phyloP scores from a whole-genome alignment of 352 stramenopile species.

The Globisporangium acanthophoron region DNA sequence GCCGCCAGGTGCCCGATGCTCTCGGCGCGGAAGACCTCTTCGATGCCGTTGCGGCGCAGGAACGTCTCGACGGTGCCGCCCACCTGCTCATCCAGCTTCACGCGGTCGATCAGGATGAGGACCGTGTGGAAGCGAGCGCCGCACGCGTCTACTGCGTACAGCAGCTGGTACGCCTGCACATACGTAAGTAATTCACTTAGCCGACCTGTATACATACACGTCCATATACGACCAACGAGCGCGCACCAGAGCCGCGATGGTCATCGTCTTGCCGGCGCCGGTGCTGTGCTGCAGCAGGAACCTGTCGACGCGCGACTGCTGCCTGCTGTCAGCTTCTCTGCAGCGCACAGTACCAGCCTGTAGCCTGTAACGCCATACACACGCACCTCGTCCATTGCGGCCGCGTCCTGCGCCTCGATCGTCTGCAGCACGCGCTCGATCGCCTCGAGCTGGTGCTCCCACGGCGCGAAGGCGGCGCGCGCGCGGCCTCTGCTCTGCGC shows the following conservation, averaged over 20 bases:
- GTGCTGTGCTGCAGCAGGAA: slow-evolving; percentile 83
- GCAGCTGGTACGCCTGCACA: slow-evolving; percentile 52
- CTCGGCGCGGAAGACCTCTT: slow-evolving; percentile 64
- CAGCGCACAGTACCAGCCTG: not conserved
- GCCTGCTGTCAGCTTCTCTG: not conserved
- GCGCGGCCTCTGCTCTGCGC: slow-evolving; percentile 4
- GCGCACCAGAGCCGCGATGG: slow-evolving; percentile 55
- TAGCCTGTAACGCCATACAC: not conserved
- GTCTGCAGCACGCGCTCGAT: slow-evolving; percentile 47
- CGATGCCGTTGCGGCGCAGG: slow-evolving; percentile 63
- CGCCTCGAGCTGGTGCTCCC: slow-evolving; percentile 55
- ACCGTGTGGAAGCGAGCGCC: slow-evolving; percentile 64
- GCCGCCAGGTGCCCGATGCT: slow-evolving; percentile 65
- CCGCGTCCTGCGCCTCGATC: slow-evolving; percentile 23
- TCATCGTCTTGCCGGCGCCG: slow-evolving; percentile 75
- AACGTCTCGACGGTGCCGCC: slow-evolving; percentile 66
- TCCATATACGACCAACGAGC: not conserved
- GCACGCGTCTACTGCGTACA: slow-evolving; percentile 40
- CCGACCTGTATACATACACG: not conserved
- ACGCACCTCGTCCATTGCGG: slow-evolving; percentile 10
- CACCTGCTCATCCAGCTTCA: slow-evolving; percentile 83
- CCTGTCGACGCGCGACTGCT: slow-evolving; percentile 16
- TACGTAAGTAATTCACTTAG: too few relatives aligned
- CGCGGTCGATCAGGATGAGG: slow-evolving; percentile 69
- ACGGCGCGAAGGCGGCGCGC: slow-evolving; percentile 39